Conservation (phyloP, 345 rosid species). For the Bruguiera gymnorhiza region DNA sequence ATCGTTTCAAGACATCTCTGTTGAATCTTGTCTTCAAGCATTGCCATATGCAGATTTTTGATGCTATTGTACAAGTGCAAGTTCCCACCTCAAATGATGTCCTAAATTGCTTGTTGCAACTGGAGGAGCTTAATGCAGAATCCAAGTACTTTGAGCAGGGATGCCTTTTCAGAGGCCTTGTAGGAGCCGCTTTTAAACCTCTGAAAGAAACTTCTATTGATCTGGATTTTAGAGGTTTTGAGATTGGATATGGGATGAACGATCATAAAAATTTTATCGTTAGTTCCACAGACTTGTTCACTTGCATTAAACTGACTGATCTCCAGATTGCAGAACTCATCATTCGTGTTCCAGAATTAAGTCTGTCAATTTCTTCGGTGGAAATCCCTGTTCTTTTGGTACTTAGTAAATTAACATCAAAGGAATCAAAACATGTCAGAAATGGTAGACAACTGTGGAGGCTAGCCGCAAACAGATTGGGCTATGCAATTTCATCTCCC, state of each 20-base stretch:
- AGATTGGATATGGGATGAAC: conserved; percentile 51
- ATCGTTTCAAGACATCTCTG: conserved; percentile 44
- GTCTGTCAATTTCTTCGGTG: conserved; percentile 48
- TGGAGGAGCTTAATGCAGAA: conserved; percentile 54
- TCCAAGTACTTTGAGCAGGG: conserved; percentile 48
- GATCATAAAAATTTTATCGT: conserved; percentile 33
- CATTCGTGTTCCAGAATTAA: conserved; percentile 50
- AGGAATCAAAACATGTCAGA: conserved; percentile 42
- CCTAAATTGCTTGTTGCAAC: conserved; percentile 38
- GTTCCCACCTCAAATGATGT: conserved; percentile 45
- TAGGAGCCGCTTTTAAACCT: conserved; percentile 50
- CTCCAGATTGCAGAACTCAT: conserved; percentile 48
- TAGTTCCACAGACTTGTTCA: conserved; percentile 34
- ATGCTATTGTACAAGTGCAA: conserved; percentile 43
- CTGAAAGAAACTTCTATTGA: conserved; percentile 43
- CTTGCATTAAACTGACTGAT: conserved; percentile 40
- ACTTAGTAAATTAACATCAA: conserved; percentile 42
- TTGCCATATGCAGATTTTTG: conserved; percentile 44
- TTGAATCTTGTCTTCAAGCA: conserved; percentile 62
- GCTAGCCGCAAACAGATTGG: conserved; percentile 64
- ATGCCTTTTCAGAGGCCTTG: conserved; percentile 50
- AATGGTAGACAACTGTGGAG: conserved; percentile 77
- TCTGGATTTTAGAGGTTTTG: conserved; percentile 46
- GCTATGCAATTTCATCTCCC: conserved; percentile 51
- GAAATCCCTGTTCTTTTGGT: conserved; percentile 53